Evolutionary conservation across 192 early-diverging fungal genomes (phyloP), one percentile per base, ranked within the genome.

Genomic region (Backusella luteola): DNA sequence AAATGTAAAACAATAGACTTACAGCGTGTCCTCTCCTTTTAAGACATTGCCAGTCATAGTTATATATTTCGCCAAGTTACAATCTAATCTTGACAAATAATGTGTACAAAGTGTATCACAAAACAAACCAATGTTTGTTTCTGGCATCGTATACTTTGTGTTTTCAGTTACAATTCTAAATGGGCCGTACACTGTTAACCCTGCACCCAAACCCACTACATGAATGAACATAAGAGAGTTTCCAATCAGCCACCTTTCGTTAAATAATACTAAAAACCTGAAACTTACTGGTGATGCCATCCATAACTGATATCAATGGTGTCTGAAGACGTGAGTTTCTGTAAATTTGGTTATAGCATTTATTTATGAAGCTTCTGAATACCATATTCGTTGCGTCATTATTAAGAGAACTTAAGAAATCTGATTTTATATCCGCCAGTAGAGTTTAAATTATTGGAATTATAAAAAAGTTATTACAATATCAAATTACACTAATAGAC

Each of bases 131-230:
- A 99, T 99, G 67, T 87, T 88, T 12, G 95, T 95, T 80, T 99
- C 98, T 6, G 98, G 97, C 96, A 99, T 98, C n/a, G 96, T 91
- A 81, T 98, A 97, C 59, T 96, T 79, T 6, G 98, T 96, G 36
- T 93, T 91, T 82, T 99, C 97, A 29, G 95, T 98, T 6, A 96
- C 97, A 69, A 99, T 93, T 34, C 97, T 85, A 87, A 99, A 98
- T 19, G 96, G 92, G 3, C 91, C 96, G 77, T 97, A 96, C 19
- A 96, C 91, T 34, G 94, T 93, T 35, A 99, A 77, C 32, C 96
- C 98, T 59, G 94, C 94, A 59, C 98, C 98, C 34, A 95, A 96
- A 53, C 98, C 98, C 98, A 99, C 94, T 71, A 42, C 4, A 76
- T 9, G 38, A 3, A 42, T 42, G 14, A 42, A 12, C 9, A 12